A percentile compares a stretch with the other conserved stretches of the same genome.
phyloP scores from a whole-genome alignment of 1,284 basidiomycete genomes.

The Moniliophthora roreri region DNA sequence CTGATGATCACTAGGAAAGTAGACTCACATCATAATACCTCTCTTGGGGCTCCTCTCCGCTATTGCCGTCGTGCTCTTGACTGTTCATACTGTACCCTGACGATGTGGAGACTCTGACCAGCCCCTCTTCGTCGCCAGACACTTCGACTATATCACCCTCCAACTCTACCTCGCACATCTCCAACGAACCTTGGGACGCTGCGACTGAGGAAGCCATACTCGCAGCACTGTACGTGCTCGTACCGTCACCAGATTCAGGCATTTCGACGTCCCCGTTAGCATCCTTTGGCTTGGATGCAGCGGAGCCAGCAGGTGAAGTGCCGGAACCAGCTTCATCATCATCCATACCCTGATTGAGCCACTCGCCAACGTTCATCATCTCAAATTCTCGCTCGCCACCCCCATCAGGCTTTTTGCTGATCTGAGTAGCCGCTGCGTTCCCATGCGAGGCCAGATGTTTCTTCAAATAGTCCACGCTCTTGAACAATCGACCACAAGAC shows the following conservation, averaged over 20 bases:
- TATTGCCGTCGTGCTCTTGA: conserved; percentile 8
- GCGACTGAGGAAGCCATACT: conserved; percentile 24
- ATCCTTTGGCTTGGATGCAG: conserved; percentile 20
- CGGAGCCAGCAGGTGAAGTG: conserved; percentile 2
- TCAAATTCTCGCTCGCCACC: neutral
- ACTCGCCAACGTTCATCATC: conserved; percentile 14
- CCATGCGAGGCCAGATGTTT: conserved; percentile 82
- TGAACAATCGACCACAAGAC: conserved; percentile 83
- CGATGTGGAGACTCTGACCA: conserved; percentile 31
- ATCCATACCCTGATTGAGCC: conserved; percentile 19
- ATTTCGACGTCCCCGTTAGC: conserved; percentile 26
- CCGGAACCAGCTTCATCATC: conserved; percentile 8
- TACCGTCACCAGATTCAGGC: conserved; percentile 11
- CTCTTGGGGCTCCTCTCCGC: conserved; percentile 5
- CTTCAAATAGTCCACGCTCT: conserved; percentile 87
- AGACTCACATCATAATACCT: conserved; percentile 15
- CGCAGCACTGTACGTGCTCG: conserved; percentile 25
- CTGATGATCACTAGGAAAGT: neutral
- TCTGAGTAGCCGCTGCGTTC: conserved; percentile 30
- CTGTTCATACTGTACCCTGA: conserved; percentile 7
- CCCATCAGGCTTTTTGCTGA: conserved; percentile 20
- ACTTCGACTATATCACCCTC: conserved; percentile 56
- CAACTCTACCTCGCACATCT: conserved; percentile 62
- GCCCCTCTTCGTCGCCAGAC: conserved; percentile 60
- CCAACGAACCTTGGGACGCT: conserved; percentile 30